These are phyloP conservation scores for Brassica rapa DNA, from an alignment of 345 rosid species.

Conservation along the genomic window DNA sequence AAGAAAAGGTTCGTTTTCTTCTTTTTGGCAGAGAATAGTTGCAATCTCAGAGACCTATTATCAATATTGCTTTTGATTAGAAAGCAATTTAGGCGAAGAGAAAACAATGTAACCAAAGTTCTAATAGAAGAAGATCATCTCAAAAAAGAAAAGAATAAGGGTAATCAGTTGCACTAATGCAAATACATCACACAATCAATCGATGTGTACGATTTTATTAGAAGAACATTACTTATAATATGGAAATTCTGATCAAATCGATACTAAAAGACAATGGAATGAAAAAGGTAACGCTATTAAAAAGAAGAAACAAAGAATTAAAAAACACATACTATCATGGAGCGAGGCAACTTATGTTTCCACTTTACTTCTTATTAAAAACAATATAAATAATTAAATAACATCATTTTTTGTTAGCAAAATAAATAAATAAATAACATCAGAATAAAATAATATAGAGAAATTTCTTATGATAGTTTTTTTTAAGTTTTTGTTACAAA, in stretches of 20 bases:
- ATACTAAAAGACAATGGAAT: conserved; percentile 26
- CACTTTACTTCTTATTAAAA: no score
- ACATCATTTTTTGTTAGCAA: neutral
- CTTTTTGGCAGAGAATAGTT: neutral
- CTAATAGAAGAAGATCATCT: neutral
- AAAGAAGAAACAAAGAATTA: conserved; percentile 23
- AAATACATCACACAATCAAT: neutral
- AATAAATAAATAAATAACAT: no score
- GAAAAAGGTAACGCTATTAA: conserved; percentile 27
- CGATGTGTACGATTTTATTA: no score
- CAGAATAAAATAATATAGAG: no score
- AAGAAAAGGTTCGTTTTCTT: neutral
- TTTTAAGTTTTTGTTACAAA: no score
- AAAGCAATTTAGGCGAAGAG: neutral
- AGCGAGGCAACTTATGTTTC: no score
- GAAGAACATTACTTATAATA: neutral
- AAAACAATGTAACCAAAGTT: neutral
- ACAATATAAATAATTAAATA: neutral
- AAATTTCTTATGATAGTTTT: no score
- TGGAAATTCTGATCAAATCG: no score
- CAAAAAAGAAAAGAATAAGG: no score
- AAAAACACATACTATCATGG: conserved; percentile 20
- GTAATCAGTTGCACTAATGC: neutral
- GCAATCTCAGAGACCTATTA: conserved; percentile 12
- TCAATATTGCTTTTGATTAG: neutral